Percentiles rank a stretch among this genome's conserved stretches.
Conservation (phyloP, 2,329 filamentous ascomycete genomes). For the Arthrobotrys sinensis region DNA sequence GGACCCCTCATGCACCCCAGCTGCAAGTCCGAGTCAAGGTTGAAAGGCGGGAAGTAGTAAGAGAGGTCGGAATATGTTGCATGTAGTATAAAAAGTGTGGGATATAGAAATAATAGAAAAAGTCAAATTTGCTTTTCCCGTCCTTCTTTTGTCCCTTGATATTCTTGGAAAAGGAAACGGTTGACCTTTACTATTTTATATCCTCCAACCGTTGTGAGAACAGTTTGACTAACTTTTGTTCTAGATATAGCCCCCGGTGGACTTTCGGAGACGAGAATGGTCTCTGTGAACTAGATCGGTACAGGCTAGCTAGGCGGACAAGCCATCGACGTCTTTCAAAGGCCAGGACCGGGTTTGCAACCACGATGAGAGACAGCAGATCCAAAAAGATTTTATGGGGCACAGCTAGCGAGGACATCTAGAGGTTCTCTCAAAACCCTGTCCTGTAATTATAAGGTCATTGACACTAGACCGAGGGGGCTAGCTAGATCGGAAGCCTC, state of each 20-base stretch:
- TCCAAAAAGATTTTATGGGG: constrained; percentile 32
- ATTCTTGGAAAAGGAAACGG: constrained; percentile 28
- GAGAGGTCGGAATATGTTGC: constrained; percentile 18
- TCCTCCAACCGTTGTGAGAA: constrained; percentile 29
- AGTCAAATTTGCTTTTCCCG: constrained; percentile 23
- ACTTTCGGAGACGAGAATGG: constrained; percentile 34
- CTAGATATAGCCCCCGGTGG: constrained; percentile 32
- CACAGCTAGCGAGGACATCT: constrained; percentile 44
- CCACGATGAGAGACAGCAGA: constrained; percentile 26
- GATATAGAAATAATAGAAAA: background rate
- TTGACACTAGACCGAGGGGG: constrained; percentile 31
- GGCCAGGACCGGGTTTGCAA: constrained; percentile 12
- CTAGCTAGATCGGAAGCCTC: constrained; percentile 25
- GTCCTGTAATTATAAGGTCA: constrained; percentile 39
- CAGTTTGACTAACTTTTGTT: constrained; percentile 15
- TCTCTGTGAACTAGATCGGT: constrained; percentile 13
- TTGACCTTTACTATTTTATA: constrained; percentile 42
- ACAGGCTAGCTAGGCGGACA: constrained; percentile 34
- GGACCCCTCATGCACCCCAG: constrained; percentile 39
- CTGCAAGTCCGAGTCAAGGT: constrained; percentile 50
- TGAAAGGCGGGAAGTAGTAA: constrained; percentile 37
- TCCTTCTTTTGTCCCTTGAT: constrained; percentile 24
- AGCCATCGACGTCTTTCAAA: constrained; percentile 12
- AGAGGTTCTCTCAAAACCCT: constrained; percentile 29
- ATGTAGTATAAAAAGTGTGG: constrained; percentile 23